Evolutionary conservation across 2,329 filamentous ascomycete genomes (phyloP).

Genomic region (Diaporthe eres): DNA sequence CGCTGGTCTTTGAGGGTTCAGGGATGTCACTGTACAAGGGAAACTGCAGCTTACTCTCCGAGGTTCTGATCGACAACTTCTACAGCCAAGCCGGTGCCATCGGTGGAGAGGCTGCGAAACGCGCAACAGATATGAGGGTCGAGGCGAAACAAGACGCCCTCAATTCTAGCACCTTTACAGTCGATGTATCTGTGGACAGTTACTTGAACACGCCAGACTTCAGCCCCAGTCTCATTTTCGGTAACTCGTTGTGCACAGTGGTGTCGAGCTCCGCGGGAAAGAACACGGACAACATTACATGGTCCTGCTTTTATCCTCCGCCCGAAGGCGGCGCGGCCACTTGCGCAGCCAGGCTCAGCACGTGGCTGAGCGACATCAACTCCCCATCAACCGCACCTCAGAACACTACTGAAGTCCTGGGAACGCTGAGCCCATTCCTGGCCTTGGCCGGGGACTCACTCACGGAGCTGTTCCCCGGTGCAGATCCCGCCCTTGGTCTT

Average conservation of each 20-base stretch:
- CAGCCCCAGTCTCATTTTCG: conserved; percentile 43
- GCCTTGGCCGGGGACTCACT: conserved; percentile 40
- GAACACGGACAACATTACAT: conserved; percentile 42
- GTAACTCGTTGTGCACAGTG: conserved; percentile 42
- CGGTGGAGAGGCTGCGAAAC: neutral
- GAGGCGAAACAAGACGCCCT: conserved; percentile 32
- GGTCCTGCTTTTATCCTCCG: conserved; percentile 45
- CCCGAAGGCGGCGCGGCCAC: conserved; percentile 41
- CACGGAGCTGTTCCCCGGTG: conserved; percentile 42
- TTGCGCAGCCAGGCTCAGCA: conserved; percentile 43
- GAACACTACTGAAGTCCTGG: conserved; percentile 41
- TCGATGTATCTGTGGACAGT: conserved; percentile 42
- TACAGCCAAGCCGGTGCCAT: conserved; percentile 43
- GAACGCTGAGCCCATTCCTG: conserved; percentile 43
- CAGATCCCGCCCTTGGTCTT: conserved; percentile 40
- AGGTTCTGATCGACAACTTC: conserved; percentile 44
- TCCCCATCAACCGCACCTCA: conserved; percentile 18
- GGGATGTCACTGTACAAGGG: conserved; percentile 46
- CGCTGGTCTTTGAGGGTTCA: conserved; percentile 44
- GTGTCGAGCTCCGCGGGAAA: conserved; percentile 30
- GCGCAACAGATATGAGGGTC: neutral
- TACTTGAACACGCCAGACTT: conserved; percentile 39
- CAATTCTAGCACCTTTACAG: conserved; percentile 43
- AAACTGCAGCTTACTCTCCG: conserved; percentile 42
- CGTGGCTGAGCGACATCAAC: conserved; percentile 42